These are phyloP conservation scores for Xerocomus spinulosus DNA, from an alignment of 768 basidiomycete species.

Conservation along the genomic window DNA sequence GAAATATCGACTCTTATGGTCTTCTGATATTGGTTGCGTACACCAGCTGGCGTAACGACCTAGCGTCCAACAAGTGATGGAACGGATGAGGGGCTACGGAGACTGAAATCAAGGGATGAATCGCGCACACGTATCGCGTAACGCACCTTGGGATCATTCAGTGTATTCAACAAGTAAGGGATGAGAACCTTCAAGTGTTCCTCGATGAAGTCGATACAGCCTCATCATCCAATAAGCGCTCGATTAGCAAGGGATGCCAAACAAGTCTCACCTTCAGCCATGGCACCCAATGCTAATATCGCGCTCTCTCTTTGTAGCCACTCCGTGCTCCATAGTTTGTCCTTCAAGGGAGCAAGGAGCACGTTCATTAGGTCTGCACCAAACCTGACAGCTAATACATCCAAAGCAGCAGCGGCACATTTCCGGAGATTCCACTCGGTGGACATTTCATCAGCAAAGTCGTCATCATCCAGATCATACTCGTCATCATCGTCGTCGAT, in stretches of 20 bases:
- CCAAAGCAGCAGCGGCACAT: constrained; percentile 95
- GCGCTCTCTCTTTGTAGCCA: constrained; percentile 96
- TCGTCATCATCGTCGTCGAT: constrained; percentile 85
- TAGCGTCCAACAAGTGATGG: constrained; percentile 99
- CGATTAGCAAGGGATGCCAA: background rate
- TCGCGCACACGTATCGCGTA: background rate
- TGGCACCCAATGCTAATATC: constrained; percentile 92
- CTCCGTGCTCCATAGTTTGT: constrained; percentile 86
- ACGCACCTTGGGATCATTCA: constrained; percentile 86
- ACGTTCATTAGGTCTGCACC: constrained; percentile 85
- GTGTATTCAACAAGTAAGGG: constrained; percentile 85
- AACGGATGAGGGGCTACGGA: constrained; percentile 85
- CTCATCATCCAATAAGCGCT: constrained; percentile 37
- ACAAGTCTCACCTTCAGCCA: constrained; percentile 82
- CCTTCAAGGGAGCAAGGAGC: constrained; percentile 83
- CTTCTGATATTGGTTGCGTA: constrained; percentile 76
- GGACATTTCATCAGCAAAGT: constrained; percentile 91
- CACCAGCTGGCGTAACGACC: constrained; percentile 98
- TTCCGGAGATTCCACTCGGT: constrained; percentile 99
- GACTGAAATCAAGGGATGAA: constrained; percentile 3
- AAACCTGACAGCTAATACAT: constrained; percentile 93
- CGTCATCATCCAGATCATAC: constrained; percentile 78
- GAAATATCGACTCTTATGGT: constrained; percentile 87
- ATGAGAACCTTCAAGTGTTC: constrained; percentile 92
- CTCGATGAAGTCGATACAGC: constrained; percentile 94